Conservation (phyloP, 2,329 filamentous ascomycete genomes). For the Fusarium buxicola region DNA sequence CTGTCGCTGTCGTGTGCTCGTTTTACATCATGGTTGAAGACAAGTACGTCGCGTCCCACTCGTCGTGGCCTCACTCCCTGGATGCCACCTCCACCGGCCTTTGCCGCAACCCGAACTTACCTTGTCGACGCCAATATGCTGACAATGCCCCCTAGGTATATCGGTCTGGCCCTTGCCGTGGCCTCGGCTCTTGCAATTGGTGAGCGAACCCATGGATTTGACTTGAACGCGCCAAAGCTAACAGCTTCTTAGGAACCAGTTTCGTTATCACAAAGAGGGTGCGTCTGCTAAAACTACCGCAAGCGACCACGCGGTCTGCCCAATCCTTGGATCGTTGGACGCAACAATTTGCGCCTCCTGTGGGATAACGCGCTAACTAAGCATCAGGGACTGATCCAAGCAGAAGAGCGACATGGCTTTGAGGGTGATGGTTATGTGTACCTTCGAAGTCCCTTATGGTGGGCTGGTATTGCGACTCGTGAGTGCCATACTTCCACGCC, state of each 20-base stretch:
- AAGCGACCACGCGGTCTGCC: background rate
- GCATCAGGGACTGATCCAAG: conserved; percentile 84
- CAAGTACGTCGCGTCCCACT: conserved; percentile 49
- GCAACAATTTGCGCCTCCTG: background rate
- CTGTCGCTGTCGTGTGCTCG: conserved; percentile 34
- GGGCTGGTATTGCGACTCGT: conserved; percentile 93
- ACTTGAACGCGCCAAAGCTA: conserved; percentile 23
- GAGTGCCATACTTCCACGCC: conserved; percentile 53
- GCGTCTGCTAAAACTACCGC: conserved; percentile 41
- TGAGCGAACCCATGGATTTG: conserved; percentile 54
- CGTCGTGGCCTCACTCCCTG: conserved; percentile 14
- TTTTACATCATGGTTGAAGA: conserved; percentile 52
- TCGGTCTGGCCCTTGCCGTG: conserved; percentile 81
- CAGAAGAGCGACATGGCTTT: conserved; percentile 91
- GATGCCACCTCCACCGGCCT: conserved; percentile 8
- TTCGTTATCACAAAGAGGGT: conserved; percentile 99
- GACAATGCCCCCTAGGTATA: conserved; percentile 67
- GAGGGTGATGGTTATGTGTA: conserved; percentile 97
- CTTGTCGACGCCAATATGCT: conserved; percentile 20
- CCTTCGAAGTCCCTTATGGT: conserved; percentile 95
- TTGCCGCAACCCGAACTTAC: conserved; percentile 9
- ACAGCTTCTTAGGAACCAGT: conserved; percentile 76
- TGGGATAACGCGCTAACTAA: conserved; percentile 23
- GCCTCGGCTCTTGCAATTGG: conserved; percentile 81
- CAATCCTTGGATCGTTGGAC: background rate